Conservation (phyloP, 108 stramenopile species). For the Fragilariopsis cylindrus region DNA sequence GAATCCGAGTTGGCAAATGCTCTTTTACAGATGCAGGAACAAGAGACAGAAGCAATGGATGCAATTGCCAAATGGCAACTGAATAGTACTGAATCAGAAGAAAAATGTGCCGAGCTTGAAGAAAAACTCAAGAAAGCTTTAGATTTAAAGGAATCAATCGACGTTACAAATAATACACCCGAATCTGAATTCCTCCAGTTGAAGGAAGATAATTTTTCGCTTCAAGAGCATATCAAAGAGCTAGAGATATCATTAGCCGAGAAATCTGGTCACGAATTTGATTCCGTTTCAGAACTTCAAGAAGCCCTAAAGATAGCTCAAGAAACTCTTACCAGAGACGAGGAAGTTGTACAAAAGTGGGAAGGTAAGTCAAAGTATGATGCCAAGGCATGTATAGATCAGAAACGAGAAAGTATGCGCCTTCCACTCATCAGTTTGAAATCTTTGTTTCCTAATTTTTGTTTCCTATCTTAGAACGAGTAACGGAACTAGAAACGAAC, state of each 20-base stretch:
- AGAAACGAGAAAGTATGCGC: not conserved
- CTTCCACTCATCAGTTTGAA: not conserved
- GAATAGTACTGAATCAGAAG: not conserved
- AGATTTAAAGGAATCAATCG: slow-evolving; percentile 2
- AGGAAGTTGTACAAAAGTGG: slow-evolving; percentile 35
- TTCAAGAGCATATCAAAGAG: not conserved
- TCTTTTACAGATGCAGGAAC: slow-evolving; percentile 26
- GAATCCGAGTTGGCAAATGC: slow-evolving; percentile 30
- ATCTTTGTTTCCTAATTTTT: not conserved
- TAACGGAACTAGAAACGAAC: slow-evolving; percentile 44
- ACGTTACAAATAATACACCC: not conserved
- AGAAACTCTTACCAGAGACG: slow-evolving; percentile 8
- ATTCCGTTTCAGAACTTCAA: not conserved
- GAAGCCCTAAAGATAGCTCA: slow-evolving; percentile 15
- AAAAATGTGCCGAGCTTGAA: slow-evolving; percentile 5
- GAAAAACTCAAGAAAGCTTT: slow-evolving; percentile 1
- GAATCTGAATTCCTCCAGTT: not conserved
- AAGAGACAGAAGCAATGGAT: slow-evolving; percentile 11
- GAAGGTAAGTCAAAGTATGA: slow-evolving; percentile 20
- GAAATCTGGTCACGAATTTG: not conserved
- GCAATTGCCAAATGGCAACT: not conserved
- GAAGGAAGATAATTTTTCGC: not conserved
- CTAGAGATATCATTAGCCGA: not conserved
- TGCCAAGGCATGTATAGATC: not conserved
- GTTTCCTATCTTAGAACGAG: slow-evolving; percentile 11